These are phyloP conservation scores for Hymenoscyphus fraxineus DNA, from an alignment of 2,329 filamentous ascomycete genomes.

Conservation along the genomic window DNA sequence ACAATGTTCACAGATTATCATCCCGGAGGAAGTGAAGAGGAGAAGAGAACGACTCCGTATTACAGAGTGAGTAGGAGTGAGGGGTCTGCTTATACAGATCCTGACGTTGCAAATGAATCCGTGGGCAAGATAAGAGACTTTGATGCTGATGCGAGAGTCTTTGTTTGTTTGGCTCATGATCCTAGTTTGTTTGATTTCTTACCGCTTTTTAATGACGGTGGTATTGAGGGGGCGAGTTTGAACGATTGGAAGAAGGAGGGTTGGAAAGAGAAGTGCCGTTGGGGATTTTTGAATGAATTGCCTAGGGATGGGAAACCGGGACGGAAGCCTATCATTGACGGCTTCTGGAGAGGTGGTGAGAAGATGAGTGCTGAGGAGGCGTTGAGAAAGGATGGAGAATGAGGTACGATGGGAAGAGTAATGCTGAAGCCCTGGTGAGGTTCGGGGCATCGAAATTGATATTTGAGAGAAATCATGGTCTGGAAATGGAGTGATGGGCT, in stretches of 20 bases:
- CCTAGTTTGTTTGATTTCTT: slow-evolving; percentile 39
- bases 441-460: no score
- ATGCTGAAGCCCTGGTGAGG: not conserved
- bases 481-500: no score
- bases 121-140: slow-evolving; percentile 41
- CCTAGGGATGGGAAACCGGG: slow-evolving; percentile 12
- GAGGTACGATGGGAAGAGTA: not conserved
- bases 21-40: not conserved
- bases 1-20: slow-evolving; percentile 3
- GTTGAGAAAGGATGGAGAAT: slow-evolving; percentile 4
- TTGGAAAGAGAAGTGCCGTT: slow-evolving; percentile 30
- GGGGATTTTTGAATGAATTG: slow-evolving; percentile 18
- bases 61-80: slow-evolving; percentile 5
- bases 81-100: slow-evolving; percentile 8
- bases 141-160: slow-evolving; percentile 42
- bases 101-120: slow-evolving; percentile 31
- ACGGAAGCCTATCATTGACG: slow-evolving; percentile 10
- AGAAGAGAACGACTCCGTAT: slow-evolving; percentile 1
- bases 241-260: slow-evolving; percentile 41
- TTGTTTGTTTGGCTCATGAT: slow-evolving; percentile 46
- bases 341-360: slow-evolving; percentile 13
- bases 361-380: slow-evolving; percentile 11
- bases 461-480: no score
- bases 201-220: slow-evolving; percentile 39
- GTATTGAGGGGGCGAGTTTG: slow-evolving; percentile 31